These are phyloP conservation scores for Phlyctochytrium planicorne DNA, from an alignment of 192 early-diverging fungal genomes.

Conservation along the genomic window DNA sequence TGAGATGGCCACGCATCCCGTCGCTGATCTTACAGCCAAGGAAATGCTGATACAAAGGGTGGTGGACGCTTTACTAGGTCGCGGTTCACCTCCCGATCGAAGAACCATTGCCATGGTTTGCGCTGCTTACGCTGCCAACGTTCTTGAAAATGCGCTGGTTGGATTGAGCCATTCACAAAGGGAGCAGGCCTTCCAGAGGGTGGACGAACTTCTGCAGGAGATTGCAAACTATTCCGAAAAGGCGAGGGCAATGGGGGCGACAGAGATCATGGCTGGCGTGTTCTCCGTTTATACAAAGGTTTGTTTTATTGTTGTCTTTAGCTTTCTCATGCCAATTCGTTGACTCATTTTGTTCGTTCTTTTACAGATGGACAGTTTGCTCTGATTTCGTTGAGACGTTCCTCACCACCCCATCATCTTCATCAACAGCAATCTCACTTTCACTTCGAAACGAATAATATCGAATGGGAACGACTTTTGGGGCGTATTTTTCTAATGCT, in stretches of 20 bases:
- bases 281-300: slow-evolving; percentile 85
- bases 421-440: background rate
- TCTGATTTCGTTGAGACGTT: background rate
- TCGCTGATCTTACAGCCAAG: slow-evolving; percentile 83
- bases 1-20: slow-evolving; percentile 97
- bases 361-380: slow-evolving; percentile 7
- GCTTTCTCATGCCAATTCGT: too few species aligned
- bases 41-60: slow-evolving; percentile 83
- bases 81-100: slow-evolving; percentile 59
- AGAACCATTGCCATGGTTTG: slow-evolving; percentile 88
- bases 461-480: too few species aligned
- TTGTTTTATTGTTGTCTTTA: background rate
- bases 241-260: slow-evolving; percentile 45
- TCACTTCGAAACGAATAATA: background rate
- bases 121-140: slow-evolving; percentile 94
- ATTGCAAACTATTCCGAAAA: slow-evolving; percentile 66
- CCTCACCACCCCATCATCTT: background rate
- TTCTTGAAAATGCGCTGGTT: slow-evolving; percentile 92
- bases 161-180: slow-evolving; percentile 80
- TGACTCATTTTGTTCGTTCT: too few species aligned
- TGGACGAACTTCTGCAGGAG: slow-evolving; percentile 87
- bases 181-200: slow-evolving; percentile 83
- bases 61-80: slow-evolving; percentile 74
- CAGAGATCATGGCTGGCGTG: slow-evolving; percentile 71
- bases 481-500: too few species aligned